Conservation (phyloP, 768 basidiomycete genomes). For the Boletellus sp. region DNA sequence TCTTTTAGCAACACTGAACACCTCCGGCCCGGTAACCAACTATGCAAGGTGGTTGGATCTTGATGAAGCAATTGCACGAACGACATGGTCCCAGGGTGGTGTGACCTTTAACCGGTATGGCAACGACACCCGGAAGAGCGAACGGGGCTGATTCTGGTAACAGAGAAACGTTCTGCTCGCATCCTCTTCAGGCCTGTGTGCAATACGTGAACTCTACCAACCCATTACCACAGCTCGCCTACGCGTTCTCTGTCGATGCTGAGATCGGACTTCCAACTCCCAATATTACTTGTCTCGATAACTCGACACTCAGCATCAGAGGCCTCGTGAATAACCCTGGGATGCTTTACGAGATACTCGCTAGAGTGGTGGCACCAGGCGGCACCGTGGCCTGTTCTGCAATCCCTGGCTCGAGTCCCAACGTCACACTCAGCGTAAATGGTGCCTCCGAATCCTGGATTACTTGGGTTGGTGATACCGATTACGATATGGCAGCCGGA, state of each 20-base stretch:
- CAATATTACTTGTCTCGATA: slow-evolving; percentile 57
- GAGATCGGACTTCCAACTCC: slow-evolving; percentile 51
- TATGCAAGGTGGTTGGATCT: slow-evolving; percentile 70
- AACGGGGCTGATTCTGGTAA: neutral
- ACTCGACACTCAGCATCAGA: slow-evolving; percentile 51
- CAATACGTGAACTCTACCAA: slow-evolving; percentile 46
- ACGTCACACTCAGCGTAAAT: slow-evolving; percentile 47
- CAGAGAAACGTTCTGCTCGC: slow-evolving; percentile 63
- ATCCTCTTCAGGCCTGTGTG: slow-evolving; percentile 58
- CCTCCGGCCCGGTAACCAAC: slow-evolving; percentile 32
- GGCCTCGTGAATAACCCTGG: slow-evolving; percentile 49
- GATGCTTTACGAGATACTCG: slow-evolving; percentile 71
- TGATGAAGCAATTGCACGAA: slow-evolving; percentile 54
- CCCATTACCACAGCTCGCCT: slow-evolving; percentile 41
- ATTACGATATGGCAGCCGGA: slow-evolving; percentile 63
- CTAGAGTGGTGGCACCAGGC: slow-evolving; percentile 38
- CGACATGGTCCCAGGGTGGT: slow-evolving; percentile 56
- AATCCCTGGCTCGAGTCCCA: slow-evolving; percentile 28
- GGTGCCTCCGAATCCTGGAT: slow-evolving; percentile 55
- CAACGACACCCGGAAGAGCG: neutral
- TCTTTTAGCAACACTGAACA: slow-evolving; percentile 48
- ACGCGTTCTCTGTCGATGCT: slow-evolving; percentile 43
- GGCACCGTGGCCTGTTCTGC: slow-evolving; percentile 34
- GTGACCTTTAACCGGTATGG: slow-evolving; percentile 47
- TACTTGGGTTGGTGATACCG: slow-evolving; percentile 72